These are phyloP conservation scores for Brassica napus DNA, from an alignment of 345 rosid species.

Conservation along the genomic window DNA sequence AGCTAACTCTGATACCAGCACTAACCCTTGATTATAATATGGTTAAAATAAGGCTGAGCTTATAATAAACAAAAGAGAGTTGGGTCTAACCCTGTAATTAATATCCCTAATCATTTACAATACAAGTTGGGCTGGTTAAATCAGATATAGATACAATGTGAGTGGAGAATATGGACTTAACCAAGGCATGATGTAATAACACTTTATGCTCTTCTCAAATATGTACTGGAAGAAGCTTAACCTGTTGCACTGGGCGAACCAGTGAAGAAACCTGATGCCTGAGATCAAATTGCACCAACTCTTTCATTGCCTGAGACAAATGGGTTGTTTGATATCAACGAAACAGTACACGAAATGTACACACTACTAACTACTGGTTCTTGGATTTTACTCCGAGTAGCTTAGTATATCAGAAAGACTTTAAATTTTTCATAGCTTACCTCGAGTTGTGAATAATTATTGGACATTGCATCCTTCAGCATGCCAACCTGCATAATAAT, in stretches of 20 bases:
- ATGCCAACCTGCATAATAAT: conserved; percentile 60
- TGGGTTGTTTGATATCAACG: not conserved
- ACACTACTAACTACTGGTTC: not conserved
- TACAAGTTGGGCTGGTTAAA: not conserved
- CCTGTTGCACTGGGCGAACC: conserved; percentile 96
- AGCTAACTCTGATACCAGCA: too few species aligned
- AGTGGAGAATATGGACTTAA: not conserved
- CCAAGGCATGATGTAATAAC: conserved; percentile 1
- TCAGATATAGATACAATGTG: not conserved
- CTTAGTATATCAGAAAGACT: conserved; percentile 7
- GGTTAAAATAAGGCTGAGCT: too few species aligned
- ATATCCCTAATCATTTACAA: not conserved
- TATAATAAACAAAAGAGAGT: too few species aligned
- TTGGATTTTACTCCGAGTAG: conserved; percentile 8
- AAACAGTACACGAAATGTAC: conserved; percentile 6
- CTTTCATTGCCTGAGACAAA: conserved; percentile 67
- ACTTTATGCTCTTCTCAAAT: not conserved
- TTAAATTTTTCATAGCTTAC: conserved; percentile 41
- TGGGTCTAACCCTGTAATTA: too few species aligned
- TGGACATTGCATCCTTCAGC: conserved; percentile 88
- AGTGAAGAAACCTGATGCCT: conserved; percentile 86
- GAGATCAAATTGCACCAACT: conserved; percentile 71
- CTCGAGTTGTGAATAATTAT: conserved; percentile 77
- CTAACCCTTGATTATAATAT: too few species aligned
- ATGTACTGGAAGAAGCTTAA: conserved; percentile 34